Percentiles rank a stretch among this genome's conserved stretches.
These are phyloP conservation scores for Diaporthe velutina DNA, from an alignment of 2,329 filamentous ascomycete species.

Conservation along the genomic window DNA sequence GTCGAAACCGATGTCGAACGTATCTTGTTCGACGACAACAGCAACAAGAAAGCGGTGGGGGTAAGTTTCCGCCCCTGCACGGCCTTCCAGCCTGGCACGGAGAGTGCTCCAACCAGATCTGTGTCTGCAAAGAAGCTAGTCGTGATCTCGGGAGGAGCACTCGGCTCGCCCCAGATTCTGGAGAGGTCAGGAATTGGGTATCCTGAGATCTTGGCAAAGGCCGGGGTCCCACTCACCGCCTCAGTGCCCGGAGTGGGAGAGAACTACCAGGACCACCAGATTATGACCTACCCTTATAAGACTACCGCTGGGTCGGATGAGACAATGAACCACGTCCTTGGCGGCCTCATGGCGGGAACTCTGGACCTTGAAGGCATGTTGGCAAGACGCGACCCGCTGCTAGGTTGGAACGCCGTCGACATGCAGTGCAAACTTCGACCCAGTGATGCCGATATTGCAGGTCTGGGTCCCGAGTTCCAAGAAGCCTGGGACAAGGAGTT, in stretches of 20 bases:
- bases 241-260: conserved; percentile 44
- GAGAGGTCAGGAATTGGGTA: conserved; percentile 67
- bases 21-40: conserved; percentile 62
- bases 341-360: conserved; percentile 51
- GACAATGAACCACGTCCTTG: conserved; percentile 39
- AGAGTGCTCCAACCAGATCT: conserved; percentile 43
- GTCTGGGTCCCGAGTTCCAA: conserved; percentile 43
- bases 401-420: conserved; percentile 35
- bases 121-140: conserved; percentile 64
- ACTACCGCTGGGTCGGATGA: neutral
- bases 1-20: conserved; percentile 64
- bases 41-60: conserved; percentile 52
- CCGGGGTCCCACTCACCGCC: conserved; percentile 41
- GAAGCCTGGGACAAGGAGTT: conserved; percentile 43
- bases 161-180: conserved; percentile 60
- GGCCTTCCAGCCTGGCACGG: conserved; percentile 50
- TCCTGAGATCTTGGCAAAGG: conserved; percentile 43
- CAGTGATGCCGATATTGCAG: conserved; percentile 41
- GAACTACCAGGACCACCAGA: conserved; percentile 33
- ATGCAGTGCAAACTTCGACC: conserved; percentile 35
- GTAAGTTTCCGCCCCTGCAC: conserved; percentile 62
- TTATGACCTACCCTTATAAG: conserved; percentile 31
- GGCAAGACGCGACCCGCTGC: conserved; percentile 44
- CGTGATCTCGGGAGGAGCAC: conserved; percentile 54
- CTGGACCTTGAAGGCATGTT: conserved; percentile 34